phyloP scores from a whole-genome alignment of 345 rosid genomes.

The Eucalyptus sp. region DNA sequence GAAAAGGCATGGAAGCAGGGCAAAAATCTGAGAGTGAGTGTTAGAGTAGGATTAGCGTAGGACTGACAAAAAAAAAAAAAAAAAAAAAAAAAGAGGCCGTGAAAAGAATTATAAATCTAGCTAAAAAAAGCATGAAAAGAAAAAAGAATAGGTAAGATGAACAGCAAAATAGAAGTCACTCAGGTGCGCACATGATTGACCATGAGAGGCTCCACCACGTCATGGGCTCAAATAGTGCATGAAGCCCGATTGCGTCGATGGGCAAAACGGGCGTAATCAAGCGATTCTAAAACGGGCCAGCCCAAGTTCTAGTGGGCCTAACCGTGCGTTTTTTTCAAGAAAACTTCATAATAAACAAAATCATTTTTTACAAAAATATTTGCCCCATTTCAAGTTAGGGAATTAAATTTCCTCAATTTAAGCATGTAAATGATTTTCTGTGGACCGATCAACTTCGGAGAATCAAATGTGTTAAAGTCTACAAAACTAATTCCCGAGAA shows the following conservation, averaged over 20 bases:
- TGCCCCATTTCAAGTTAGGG: neutral
- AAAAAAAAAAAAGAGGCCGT: neutral
- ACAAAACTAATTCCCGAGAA: accelerated
- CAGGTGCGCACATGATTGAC: neutral
- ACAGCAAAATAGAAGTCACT: neutral
- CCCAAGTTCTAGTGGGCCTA: neutral
- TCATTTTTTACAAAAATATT: neutral
- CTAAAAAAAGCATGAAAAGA: neutral
- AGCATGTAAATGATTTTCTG: neutral
- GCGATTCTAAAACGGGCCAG: neutral
- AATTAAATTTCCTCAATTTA: neutral
- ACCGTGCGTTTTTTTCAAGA: neutral
- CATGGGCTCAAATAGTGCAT: neutral
- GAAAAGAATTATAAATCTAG: neutral
- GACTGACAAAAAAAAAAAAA: no score
- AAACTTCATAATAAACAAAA: neutral
- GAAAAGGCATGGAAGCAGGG: neutral
- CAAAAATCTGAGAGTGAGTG: no score
- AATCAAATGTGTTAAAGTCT: neutral
- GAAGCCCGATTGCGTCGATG: neutral
- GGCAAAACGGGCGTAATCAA: neutral
- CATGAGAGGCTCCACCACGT: neutral
- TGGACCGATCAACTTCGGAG: accelerated
- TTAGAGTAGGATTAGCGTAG: no score
- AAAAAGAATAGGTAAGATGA: neutral